Evolutionary conservation across 306 rosid genomes (phyloP).

Genomic region (Ammopiptanthus mongolicus): DNA sequence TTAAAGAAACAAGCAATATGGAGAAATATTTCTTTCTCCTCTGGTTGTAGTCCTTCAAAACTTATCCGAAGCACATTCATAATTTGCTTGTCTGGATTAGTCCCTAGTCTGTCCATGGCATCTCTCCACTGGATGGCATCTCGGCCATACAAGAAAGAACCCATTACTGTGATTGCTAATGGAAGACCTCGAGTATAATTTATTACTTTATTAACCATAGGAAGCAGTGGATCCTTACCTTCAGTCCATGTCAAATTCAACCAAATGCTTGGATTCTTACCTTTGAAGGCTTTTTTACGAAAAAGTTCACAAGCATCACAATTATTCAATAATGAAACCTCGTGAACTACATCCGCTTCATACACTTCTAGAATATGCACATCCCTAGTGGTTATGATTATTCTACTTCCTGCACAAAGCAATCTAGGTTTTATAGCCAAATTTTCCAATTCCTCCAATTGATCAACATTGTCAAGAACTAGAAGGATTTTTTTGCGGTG

Average conservation of each 20-base stretch:
- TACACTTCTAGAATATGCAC: background rate
- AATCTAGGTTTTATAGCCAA: background rate
- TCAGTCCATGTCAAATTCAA: too few relatives aligned
- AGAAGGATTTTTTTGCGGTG: background rate
- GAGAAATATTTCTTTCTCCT: background rate
- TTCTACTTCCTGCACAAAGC: background rate
- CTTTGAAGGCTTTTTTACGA: background rate
- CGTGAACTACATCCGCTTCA: background rate
- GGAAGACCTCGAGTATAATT: background rate
- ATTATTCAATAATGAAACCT: background rate
- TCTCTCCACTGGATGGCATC: background rate
- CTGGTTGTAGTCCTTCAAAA: background rate
- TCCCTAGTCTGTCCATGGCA: background rate
- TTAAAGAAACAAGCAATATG: background rate
- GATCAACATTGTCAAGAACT: conserved; percentile 1
- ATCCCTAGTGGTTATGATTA: background rate
- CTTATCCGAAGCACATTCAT: background rate
- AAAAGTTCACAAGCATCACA: background rate
- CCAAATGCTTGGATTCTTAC: background rate
- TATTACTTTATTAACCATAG: background rate
- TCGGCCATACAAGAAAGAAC: conserved; percentile 18
- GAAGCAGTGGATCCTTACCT: too few relatives aligned
- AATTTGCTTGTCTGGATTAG: background rate
- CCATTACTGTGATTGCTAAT: background rate
- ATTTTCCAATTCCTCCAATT: background rate